A percentile compares a stretch with the other conserved stretches of the same genome.
Evolutionary conservation across 140 eudicot species (phyloP).

Genomic region (Cichorium intybus): DNA sequence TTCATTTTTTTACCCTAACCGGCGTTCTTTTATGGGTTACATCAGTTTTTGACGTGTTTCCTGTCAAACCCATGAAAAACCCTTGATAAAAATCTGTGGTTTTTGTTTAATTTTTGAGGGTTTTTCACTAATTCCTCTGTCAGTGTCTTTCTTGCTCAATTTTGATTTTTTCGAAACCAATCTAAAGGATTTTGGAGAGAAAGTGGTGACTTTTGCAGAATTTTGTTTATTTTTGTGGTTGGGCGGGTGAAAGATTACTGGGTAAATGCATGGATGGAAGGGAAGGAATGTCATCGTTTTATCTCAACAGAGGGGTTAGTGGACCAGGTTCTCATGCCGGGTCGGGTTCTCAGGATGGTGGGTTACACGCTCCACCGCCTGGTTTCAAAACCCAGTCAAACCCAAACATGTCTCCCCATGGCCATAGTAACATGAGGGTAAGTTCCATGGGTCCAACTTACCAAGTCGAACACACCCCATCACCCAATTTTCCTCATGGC

Average conservation of each 20-base stretch:
- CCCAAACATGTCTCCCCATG: slow-evolving; percentile 48
- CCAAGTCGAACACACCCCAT: slow-evolving; percentile 43
- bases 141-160: slow-evolving; percentile 20
- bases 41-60: slow-evolving; percentile 6
- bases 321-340: slow-evolving; percentile 44
- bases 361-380: slow-evolving; percentile 35
- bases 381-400: slow-evolving; percentile 48
- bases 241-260: slow-evolving; percentile 22
- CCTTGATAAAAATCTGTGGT: slow-evolving; percentile 24
- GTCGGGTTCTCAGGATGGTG: slow-evolving; percentile 39
- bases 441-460: slow-evolving; percentile 44
- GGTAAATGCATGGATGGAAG: slow-evolving; percentile 94
- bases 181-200: slow-evolving; percentile 11
- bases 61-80: slow-evolving; percentile 46
- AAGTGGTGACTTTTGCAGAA: not conserved
- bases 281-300: slow-evolving; percentile 81
- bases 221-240: slow-evolving; percentile 3
- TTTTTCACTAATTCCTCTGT: slow-evolving; percentile 7
- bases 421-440: slow-evolving; percentile 44
- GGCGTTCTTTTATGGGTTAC: not conserved
- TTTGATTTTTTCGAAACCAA: slow-evolving; percentile 5
- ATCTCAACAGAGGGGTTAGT: slow-evolving; percentile 52
- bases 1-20: slow-evolving; percentile 16
- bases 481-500: slow-evolving; percentile 46
- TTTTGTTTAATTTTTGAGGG: not conserved